Base-by-base conservation (phyloP, 805 yeast genomes). In the Candida khao-thaluensis region DNA sequence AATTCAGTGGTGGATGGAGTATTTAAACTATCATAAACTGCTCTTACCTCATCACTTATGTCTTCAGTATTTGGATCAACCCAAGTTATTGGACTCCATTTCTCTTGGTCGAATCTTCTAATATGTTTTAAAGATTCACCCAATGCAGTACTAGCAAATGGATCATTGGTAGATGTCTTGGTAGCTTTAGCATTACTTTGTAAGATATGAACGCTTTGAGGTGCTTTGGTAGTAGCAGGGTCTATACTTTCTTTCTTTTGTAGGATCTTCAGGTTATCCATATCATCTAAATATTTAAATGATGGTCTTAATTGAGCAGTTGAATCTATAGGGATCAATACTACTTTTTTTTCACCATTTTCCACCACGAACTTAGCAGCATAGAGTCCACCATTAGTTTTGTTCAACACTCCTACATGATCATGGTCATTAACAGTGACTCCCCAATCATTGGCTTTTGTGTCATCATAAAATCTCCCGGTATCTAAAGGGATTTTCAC, bases 301-400 rank as follows among this genome's bases (percentile, higher is more conserved):
- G 76, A 75, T 2, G 97, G 93, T 49, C 96, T 74, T 44, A 93
- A 59, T 59, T 91, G 97, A 0, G 83, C 77, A 0, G 85, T 77
- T 15, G 79, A 71, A 24, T 77, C 74, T 1, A 90, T 69, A 1
- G 91, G 85, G 1, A 77, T 60, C 44, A 91, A 58, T 35, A 85
- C 78, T 6, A 88, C 52, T 50, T 73, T 79, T 20, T 42, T 46
- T 7, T 43, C 48, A 6, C 45, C 56, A 5, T 38, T 48, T 7
- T 42, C 23, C 2, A 25, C 15, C 6, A 56, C 44, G 5, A 66
- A 50, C 35, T 56, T 53, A 7, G 59, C 71, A 5, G 57, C 69
- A 38, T 66, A 68, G 10, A 62, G 49, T 2, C 71, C 69, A 10
- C 83, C 84, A 23, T 71, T 72, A 23, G 75, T 66, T 3, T 62